Percentiles rank a stretch among this genome's conserved stretches.
Conservation (phyloP, 2,329 filamentous ascomycete genomes). For the Neofusicoccum kwambonambiense region DNA sequence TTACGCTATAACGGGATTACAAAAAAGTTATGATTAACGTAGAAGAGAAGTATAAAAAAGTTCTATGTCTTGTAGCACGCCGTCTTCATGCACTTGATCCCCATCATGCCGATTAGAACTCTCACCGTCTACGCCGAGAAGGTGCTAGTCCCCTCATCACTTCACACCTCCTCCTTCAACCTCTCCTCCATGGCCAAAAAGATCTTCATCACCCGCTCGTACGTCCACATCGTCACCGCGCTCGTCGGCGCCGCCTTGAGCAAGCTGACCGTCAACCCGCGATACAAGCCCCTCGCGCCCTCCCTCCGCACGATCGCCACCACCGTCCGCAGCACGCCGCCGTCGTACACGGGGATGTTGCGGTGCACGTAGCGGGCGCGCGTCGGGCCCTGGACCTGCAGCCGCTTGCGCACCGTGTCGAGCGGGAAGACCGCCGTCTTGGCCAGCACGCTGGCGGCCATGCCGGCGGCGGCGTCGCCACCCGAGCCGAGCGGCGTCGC, state of each 20-base stretch:
- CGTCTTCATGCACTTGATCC: not conserved
- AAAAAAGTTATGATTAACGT: not conserved
- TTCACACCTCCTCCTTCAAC: not conserved
- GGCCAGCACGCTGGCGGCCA: conserved; percentile 73
- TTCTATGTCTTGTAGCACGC: not conserved
- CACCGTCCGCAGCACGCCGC: conserved; percentile 64
- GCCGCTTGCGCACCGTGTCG: conserved; percentile 85
- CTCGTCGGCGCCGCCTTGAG: conserved; percentile 92
- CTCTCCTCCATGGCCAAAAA: conserved; percentile 11
- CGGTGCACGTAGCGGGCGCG: conserved; percentile 74
- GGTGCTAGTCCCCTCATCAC: no score
- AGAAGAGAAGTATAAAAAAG: not conserved
- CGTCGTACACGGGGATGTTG: conserved; percentile 81
- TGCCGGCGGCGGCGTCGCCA: conserved; percentile 79
- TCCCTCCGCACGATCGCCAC: conserved; percentile 67
- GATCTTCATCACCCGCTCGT: conserved; percentile 66
- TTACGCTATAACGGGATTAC: not conserved
- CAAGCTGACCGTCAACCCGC: conserved; percentile 83
- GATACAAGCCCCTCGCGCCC: conserved; percentile 77
- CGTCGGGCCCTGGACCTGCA: conserved; percentile 94
- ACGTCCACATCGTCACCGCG: conserved; percentile 92
- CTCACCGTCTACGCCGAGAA: no score
- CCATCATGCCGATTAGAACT: no score
- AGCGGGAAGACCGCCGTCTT: conserved; percentile 93
- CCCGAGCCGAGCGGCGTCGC: conserved; percentile 67